Base-by-base conservation (phyloP, 768 basidiomycete species). In the Obba rivulosa region DNA sequence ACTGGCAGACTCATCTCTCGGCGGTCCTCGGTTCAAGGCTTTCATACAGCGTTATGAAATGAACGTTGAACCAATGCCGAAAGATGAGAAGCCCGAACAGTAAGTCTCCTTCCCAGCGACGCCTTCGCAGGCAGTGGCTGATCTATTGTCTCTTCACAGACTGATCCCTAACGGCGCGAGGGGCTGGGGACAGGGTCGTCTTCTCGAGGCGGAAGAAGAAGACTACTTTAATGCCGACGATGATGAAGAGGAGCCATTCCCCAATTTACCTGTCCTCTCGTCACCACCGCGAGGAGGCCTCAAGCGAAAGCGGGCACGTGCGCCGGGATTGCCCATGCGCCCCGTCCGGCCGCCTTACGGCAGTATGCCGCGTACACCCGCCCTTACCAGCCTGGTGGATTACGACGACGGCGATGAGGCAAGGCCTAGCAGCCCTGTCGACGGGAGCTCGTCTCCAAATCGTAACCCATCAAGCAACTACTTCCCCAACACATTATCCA, bases 151-250 rank as follows among this genome's bases (percentile, higher is more conserved):
- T 10, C 18, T n/a, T 45, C 36, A 24, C 35, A 63, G 57, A 31
- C 51, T 51, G 7, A 41, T 44, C 3, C 48, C 41, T 2, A 48
- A 41, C 18, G 53, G 55, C 35, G 57, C 60, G 21, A 59, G 66
- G 34, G 56, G 55, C 36, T 63, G 58, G 60, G 64, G 63, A 28
- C 62, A 66, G 47, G 76, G 74, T 37, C 77, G 76, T 25, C 62
- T 68, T 28, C 65, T 82, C 49, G 89, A 90, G 54, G 74, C 74
- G 4, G 87, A 89, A 52, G 94, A 98, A 64, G 94, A 98, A 64
- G 80, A 85, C 50, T 98, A 96, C 70, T 97, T 96, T 77, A 92
- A 94, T 57, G 77, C 72, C 23, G 88, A 89, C 35, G 91, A 92
- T 53, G 88, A 92, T 37, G 92, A 92, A 55, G 75, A 66, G 18